Conservation (phyloP, 352 stramenopile genomes). For the Pythium dissotocum region DNA sequence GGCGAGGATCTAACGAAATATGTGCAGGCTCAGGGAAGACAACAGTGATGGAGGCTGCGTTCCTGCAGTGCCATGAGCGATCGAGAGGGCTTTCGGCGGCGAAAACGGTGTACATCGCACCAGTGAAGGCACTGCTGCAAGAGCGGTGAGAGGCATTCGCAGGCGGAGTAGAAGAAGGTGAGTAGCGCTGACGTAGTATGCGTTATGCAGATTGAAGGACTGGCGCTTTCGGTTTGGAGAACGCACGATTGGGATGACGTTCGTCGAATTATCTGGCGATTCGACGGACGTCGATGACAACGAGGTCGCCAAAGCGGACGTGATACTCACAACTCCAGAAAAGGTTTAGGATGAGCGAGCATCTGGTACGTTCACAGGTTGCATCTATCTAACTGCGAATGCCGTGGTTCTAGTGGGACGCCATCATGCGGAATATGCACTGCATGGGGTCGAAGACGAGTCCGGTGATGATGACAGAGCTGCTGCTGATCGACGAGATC, state of each 20-base stretch:
- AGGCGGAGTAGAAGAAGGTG: background rate
- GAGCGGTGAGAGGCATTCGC: slow-evolving; percentile 31
- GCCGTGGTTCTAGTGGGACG: slow-evolving; percentile 38
- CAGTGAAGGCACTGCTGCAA: slow-evolving; percentile 47
- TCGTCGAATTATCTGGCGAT: slow-evolving; percentile 39
- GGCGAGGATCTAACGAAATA: background rate
- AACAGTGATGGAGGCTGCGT: slow-evolving; percentile 43
- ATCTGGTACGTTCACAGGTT: too few relatives aligned
- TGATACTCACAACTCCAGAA: slow-evolving; percentile 47
- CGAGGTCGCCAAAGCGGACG: slow-evolving; percentile 26
- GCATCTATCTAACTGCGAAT: background rate
- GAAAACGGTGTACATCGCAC: slow-evolving; percentile 50
- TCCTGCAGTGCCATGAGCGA: slow-evolving; percentile 37
- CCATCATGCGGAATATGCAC: slow-evolving; percentile 30
- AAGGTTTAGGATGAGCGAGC: slow-evolving; percentile 30
- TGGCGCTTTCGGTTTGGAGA: slow-evolving; percentile 43
- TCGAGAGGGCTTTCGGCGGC: slow-evolving; percentile 2
- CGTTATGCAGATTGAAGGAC: slow-evolving; percentile 30
- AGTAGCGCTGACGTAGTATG: background rate
- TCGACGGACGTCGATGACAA: slow-evolving; percentile 12
- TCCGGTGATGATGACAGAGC: slow-evolving; percentile 7
- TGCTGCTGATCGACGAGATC: slow-evolving; percentile 47
- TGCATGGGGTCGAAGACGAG: background rate
- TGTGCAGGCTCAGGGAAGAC: slow-evolving; percentile 50
- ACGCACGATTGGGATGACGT: slow-evolving; percentile 32